These are phyloP conservation scores for Cucurbita argyrosperma DNA, from an alignment of 306 rosid genomes.

Conservation along the genomic window DNA sequence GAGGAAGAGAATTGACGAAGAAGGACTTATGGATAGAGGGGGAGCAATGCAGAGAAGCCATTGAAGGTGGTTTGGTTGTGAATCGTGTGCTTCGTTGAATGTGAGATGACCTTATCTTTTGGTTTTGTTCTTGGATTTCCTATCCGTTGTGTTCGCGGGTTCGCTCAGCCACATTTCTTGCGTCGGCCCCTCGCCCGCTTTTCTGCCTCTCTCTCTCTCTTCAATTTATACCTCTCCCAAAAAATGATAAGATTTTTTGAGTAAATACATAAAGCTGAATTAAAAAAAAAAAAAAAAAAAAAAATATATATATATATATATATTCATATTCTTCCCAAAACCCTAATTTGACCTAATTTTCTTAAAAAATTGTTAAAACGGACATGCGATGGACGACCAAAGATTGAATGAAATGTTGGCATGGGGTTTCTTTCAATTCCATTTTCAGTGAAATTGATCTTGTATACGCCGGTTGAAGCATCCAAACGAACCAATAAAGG, in stretches of 20 bases:
- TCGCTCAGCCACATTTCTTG: slow-evolving; percentile 4
- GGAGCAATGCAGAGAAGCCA: slow-evolving; percentile 1
- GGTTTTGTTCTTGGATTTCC: slow-evolving; percentile 1
- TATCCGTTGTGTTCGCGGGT: slow-evolving; percentile 10
- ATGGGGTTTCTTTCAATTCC: no score
- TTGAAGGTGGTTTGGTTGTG: neutral
- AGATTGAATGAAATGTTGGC: no score
- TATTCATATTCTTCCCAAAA: no score
- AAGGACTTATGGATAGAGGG: slow-evolving; percentile 38
- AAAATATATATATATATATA: no score
- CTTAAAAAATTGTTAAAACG: no score
- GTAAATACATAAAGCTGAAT: no score
- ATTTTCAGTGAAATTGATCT: neutral
- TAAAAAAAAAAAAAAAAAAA: no score
- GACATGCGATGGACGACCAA: no score
- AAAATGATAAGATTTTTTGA: neutral
- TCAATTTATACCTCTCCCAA: neutral
- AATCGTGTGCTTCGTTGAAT: neutral
- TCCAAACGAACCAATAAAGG: no score
- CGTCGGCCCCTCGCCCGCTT: slow-evolving; percentile 1
- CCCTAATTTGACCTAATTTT: no score
- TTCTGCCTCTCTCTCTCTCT: neutral
- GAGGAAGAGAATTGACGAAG: slow-evolving; percentile 53
- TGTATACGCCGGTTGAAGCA: neutral
- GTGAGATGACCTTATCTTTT: slow-evolving; percentile 22